Conservation (phyloP, 352 stramenopile species). For the Phytophthora boehmeriae region DNA sequence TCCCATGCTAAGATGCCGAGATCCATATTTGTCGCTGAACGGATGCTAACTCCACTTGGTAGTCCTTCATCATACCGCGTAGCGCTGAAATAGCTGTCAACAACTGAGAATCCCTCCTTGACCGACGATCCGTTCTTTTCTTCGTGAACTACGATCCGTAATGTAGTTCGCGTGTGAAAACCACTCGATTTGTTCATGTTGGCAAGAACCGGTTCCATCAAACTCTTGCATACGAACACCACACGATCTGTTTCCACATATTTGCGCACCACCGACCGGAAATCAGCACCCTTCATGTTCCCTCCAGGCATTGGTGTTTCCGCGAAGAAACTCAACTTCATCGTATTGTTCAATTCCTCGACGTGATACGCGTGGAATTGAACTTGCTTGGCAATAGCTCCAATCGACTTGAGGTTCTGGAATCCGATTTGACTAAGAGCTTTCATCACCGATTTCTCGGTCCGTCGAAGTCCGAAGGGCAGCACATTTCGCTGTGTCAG, state of each 20-base stretch:
- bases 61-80: constrained; percentile 12
- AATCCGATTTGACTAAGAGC: constrained; percentile 1
- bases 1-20: no score
- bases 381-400: background rate
- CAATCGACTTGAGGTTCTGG: background rate
- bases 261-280: constrained; percentile 18
- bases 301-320: background rate
- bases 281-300: constrained; percentile 5
- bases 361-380: constrained; percentile 10
- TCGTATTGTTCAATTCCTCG: constrained; percentile 13
- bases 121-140: background rate
- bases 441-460: constrained; percentile 17
- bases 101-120: background rate
- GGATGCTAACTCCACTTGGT: background rate
- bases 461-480: constrained; percentile 21
- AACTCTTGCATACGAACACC: constrained; percentile 25
- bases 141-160: constrained; percentile 16
- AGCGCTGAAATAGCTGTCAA: constrained; percentile 30
- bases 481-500: constrained; percentile 26
- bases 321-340: constrained; percentile 7
- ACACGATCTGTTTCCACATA: constrained; percentile 27
- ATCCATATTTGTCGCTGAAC: no score
- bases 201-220: constrained; percentile 17
- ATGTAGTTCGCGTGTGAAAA: constrained; percentile 18
- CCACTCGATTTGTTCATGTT: background rate